phyloP scores from a whole-genome alignment of 177 flowering plant species.

The Vitis hybrid region DNA sequence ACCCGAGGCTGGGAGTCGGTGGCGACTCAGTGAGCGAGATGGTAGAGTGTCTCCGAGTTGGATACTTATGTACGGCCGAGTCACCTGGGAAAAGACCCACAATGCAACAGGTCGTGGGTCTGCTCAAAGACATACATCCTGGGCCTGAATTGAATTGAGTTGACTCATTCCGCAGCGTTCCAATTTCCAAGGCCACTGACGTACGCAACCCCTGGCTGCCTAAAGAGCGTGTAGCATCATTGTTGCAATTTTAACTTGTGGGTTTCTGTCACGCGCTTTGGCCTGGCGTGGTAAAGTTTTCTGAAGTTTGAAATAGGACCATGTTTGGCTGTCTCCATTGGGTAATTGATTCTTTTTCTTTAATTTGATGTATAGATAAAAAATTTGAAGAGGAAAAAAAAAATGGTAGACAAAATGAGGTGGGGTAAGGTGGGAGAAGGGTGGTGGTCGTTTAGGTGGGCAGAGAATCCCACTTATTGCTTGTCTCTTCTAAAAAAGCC shows the following conservation, averaged over 20 bases:
- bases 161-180: slow-evolving; percentile 4
- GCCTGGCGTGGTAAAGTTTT: background rate
- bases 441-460: slow-evolving; percentile 1
- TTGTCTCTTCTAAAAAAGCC: slow-evolving; percentile 30
- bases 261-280: no score
- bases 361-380: slow-evolving; percentile 4
- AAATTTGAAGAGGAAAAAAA: background rate
- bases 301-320: background rate
- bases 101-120: slow-evolving; percentile 88
- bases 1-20: slow-evolving; percentile 49
- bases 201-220: no score
- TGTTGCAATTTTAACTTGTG: no score
- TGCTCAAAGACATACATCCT: slow-evolving; percentile 76
- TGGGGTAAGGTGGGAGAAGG: slow-evolving; percentile 11
- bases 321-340: background rate
- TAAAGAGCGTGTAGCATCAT: no score
- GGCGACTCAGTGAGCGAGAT: slow-evolving; percentile 55
- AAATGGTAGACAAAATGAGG: slow-evolving; percentile 10
- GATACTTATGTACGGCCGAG: slow-evolving; percentile 91
- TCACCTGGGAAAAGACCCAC: slow-evolving; percentile 73
- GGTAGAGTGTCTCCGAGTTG: slow-evolving; percentile 82
- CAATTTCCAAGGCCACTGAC: background rate
- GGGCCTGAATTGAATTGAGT: slow-evolving; percentile 14
- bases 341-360: background rate
- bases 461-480: slow-evolving; percentile 43